Base-by-base conservation (phyloP, 441 rosid genomes). In the Daphne laureola region DNA sequence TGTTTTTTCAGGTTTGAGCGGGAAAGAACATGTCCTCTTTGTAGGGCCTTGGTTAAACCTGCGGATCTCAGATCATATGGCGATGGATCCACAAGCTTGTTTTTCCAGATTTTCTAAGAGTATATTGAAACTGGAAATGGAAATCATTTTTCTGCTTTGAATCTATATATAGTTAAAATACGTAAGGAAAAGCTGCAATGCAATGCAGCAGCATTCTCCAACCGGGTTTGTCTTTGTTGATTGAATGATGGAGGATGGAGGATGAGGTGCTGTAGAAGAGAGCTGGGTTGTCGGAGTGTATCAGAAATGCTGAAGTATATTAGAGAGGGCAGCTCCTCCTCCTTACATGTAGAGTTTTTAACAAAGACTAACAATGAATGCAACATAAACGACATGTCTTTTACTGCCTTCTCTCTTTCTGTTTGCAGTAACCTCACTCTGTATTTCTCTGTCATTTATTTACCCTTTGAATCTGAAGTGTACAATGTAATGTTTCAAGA, bases 21-120 rank as follows among this genome's bases (percentile, higher is more conserved):
- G 71, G 93, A 82, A 67, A 69, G 93, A 73, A 85, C 87, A 0
- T 82, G 89, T 51, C 89, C 93, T 1, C 66, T 85, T 70, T 85
- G 93, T 65, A 74, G 87, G 67, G 87, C 87, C 40, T 67, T 79
- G 73, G 89, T 85, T 38, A 85, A 78, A 66, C 71, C 84, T 21
- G 83, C 89, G 31, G 93, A 80, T 62, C 81, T 82, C 21, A 76
- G 80, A 59, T 82, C 93, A 2, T 84, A 70, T 68, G 83, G 93
- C 2, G 93, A 84, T 27, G 89, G 93, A 59, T 80, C 89, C 3
- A 82, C 93, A 8, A 84, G 86, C 63, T 64, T 84, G 65, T 78
- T 80, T 71, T 84, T 81, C 66, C 89, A 82, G 73, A 64, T 82
- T 54, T 84, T 82, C 67, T 84, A 59, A 65, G 46, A 43, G 31